A percentile compares a stretch with the other conserved stretches of the same genome.
Evolutionary conservation across 192 early-diverging fungal species (phyloP).

Genomic region (Mortierella claussenii): DNA sequence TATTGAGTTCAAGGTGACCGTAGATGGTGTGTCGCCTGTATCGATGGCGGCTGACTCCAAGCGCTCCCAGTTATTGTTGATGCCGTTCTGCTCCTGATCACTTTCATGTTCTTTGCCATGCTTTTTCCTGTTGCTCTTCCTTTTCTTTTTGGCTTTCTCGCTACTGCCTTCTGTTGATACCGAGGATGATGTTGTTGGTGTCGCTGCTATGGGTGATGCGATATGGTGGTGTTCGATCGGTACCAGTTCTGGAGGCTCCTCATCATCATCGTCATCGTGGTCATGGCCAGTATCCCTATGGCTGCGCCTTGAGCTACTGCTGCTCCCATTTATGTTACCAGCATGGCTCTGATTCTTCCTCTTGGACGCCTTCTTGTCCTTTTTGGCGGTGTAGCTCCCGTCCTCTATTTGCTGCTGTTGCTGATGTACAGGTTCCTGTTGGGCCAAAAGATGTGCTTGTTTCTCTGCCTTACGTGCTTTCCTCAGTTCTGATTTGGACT

Average conservation of each 20-base stretch:
- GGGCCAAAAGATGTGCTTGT: background rate
- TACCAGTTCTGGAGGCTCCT: constrained; percentile 26
- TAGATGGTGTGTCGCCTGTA: background rate
- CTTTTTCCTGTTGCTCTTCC: background rate
- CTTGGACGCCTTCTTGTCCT: background rate
- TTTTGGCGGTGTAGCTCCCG: too few relatives aligned
- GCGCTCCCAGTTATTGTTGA: background rate
- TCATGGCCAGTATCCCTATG: background rate
- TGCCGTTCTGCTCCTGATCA: background rate
- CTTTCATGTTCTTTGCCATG: background rate
- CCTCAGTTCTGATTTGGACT: background rate
- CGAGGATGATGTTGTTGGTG: background rate
- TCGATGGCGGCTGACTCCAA: background rate
- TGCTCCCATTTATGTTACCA: background rate
- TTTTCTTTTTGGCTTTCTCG: background rate
- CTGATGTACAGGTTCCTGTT: background rate
- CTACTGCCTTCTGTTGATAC: background rate
- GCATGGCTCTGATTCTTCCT: background rate
- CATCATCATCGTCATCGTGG: constrained; percentile 9
- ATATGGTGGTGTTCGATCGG: background rate
- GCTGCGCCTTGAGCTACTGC: background rate
- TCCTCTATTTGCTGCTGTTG: background rate
- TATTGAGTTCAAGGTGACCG: background rate
- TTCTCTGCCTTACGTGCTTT: background rate
- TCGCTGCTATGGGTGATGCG: background rate